A percentile compares a stretch with the other conserved stretches of the same genome.
phyloP scores from a whole-genome alignment of 495 filamentous ascomycete species.

The Daldinia concentrica region DNA sequence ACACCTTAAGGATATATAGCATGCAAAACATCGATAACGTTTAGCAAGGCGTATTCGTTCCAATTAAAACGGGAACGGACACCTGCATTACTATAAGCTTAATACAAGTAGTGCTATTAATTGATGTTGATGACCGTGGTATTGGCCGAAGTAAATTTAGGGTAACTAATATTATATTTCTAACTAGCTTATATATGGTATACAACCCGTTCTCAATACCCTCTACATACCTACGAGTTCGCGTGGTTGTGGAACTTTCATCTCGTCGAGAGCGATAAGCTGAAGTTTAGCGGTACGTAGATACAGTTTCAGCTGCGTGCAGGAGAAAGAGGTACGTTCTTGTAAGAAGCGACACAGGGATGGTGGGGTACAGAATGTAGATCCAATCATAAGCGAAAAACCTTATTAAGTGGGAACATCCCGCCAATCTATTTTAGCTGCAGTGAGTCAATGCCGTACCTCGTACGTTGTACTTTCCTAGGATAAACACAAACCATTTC shows the following conservation, averaged over 20 bases:
- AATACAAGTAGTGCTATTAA: background rate
- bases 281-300: slow-evolving; percentile 6
- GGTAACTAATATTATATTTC: no score
- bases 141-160: background rate
- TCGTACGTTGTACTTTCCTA: slow-evolving; percentile 13
- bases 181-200: background rate
- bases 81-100: background rate
- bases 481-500: slow-evolving; percentile 1
- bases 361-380: slow-evolving; percentile 12
- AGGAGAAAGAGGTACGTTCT: slow-evolving; percentile 3
- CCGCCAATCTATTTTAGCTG: slow-evolving; percentile 22
- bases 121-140: background rate
- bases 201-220: background rate
- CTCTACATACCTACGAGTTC: background rate
- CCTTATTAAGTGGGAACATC: slow-evolving; percentile 29
- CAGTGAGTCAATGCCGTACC: slow-evolving; percentile 36
- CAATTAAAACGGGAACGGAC: no score
- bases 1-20: background rate
- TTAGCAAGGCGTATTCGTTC: no score
- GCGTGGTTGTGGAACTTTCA: background rate
- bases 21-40: background rate
- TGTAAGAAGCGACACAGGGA: background rate
- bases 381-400: slow-evolving; percentile 32
- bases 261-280: background rate
- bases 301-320: slow-evolving; percentile 23